Evolutionary conservation across 257 asterid genomes (phyloP).

Genomic region (Anisodus acutangulus): DNA sequence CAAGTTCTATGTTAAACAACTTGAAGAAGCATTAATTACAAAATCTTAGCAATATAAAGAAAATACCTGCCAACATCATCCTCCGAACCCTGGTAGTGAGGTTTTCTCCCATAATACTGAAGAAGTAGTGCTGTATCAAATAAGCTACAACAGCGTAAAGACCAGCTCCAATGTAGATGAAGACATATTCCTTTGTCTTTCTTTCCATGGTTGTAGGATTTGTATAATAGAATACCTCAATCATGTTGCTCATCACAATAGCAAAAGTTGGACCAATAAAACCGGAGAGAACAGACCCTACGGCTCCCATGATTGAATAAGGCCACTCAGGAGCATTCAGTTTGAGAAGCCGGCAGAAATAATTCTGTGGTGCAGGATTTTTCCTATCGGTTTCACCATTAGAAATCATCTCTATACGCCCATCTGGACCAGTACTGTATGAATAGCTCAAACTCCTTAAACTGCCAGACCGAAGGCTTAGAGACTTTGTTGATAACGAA

Average conservation of each 20-base stretch:
- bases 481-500: constrained; percentile 88
- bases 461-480: constrained; percentile 97
- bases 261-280: constrained; percentile 95
- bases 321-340: constrained; percentile 99
- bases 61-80: constrained; percentile 98
- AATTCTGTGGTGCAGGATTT: constrained; percentile 84
- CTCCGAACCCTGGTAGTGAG: constrained; percentile 94
- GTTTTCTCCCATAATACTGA: constrained; percentile 97
- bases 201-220: constrained; percentile 79
- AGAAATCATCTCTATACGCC: constrained; percentile 95
- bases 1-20: background rate
- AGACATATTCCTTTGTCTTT: constrained; percentile 87
- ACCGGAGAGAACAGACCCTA: constrained; percentile 92
- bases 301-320: constrained; percentile 89
- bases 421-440: constrained; percentile 96
- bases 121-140: constrained; percentile 94
- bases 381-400: constrained; percentile 87
- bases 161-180: constrained; percentile 89
- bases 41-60: background rate
- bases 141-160: constrained; percentile 88
- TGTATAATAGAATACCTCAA: constrained; percentile 86
- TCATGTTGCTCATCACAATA: constrained; percentile 94
- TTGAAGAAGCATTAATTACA: background rate
- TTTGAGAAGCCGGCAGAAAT: constrained; percentile 81
- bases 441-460: constrained; percentile 84